phyloP scores from a whole-genome alignment of 371 early-diverging fungal genomes.

The Sporodiniella umbellata region DNA sequence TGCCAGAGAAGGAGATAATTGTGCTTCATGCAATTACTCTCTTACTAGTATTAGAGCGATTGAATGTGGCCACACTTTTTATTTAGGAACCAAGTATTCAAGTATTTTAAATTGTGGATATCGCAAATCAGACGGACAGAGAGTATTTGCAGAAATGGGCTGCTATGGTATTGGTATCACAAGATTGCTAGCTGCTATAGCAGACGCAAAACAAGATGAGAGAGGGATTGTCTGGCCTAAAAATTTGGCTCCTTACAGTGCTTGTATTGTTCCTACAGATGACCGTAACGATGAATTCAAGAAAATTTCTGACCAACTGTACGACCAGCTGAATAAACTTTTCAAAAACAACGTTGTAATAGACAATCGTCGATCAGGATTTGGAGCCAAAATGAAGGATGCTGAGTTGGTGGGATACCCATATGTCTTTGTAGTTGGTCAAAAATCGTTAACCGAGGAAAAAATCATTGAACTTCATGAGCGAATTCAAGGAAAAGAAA shows the following conservation, averaged over 20 bases:
- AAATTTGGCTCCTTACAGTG: conserved; percentile 70
- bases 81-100: conserved; percentile 88
- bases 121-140: conserved; percentile 22
- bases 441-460: conserved; percentile 40
- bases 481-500: conserved; percentile 43
- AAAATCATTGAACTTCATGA: conserved; percentile 61
- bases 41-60: conserved; percentile 65
- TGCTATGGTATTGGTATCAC: conserved; percentile 90
- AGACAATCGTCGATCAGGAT: conserved; percentile 61
- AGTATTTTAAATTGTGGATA: conserved; percentile 60
- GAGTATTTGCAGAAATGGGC: conserved; percentile 79
- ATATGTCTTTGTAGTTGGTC: conserved; percentile 63
- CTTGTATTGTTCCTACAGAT: conserved; percentile 61
- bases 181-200: conserved; percentile 74
- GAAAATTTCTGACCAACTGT: conserved; percentile 39
- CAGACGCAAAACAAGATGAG: conserved; percentile 65
- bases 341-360: conserved; percentile 39
- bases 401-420: conserved; percentile 75
- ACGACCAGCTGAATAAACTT: conserved; percentile 28
- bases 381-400: conserved; percentile 75
- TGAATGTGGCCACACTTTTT: conserved; percentile 90
- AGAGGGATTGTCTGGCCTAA: conserved; percentile 78
- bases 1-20: conserved; percentile 61
- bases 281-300: conserved; percentile 35
- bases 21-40: conserved; percentile 52